phyloP scores from a whole-genome alignment of 2,329 filamentous ascomycete species.

The Botryotinia convoluta region DNA sequence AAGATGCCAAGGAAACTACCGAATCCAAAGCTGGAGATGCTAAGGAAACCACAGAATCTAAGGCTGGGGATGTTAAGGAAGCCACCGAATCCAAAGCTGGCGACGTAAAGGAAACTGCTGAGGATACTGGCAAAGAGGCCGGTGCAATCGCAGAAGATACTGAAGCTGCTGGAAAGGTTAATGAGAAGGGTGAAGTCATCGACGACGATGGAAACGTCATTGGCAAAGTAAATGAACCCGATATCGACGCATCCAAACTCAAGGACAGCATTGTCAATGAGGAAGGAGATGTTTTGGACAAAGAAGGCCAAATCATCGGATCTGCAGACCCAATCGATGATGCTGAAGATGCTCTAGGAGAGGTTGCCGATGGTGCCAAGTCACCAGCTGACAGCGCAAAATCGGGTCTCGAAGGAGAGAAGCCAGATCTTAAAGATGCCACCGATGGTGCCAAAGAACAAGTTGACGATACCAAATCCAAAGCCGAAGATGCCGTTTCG shows the following conservation, averaged over 20 bases:
- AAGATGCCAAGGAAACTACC: neutral
- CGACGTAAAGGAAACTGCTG: neutral
- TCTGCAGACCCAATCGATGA: slow-evolving; percentile 22
- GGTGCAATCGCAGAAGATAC: neutral
- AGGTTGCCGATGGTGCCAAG: slow-evolving; percentile 25
- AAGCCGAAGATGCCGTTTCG: slow-evolving; percentile 5
- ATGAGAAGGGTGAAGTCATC: slow-evolving; percentile 53
- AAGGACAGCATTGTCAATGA: slow-evolving; percentile 26
- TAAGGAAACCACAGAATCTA: neutral
- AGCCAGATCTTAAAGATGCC: slow-evolving; percentile 34
- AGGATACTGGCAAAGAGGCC: neutral
- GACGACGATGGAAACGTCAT: slow-evolving; percentile 53
- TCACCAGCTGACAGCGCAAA: slow-evolving; percentile 17
- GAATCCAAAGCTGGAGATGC: neutral
- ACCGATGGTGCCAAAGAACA: neutral
- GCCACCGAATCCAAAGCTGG: neutral
- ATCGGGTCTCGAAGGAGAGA: slow-evolving; percentile 26
- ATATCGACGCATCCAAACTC: slow-evolving; percentile 56
- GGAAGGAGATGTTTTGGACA: slow-evolving; percentile 55
- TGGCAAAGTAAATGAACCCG: slow-evolving; percentile 57
- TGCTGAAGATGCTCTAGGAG: neutral
- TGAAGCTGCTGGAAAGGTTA: slow-evolving; percentile 33
- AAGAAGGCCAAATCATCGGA: slow-evolving; percentile 50
- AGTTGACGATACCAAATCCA: neutral
- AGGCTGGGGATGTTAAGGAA: neutral